Conservation (phyloP, 2,329 filamentous ascomycete species). For the Aspergillus sp. region DNA sequence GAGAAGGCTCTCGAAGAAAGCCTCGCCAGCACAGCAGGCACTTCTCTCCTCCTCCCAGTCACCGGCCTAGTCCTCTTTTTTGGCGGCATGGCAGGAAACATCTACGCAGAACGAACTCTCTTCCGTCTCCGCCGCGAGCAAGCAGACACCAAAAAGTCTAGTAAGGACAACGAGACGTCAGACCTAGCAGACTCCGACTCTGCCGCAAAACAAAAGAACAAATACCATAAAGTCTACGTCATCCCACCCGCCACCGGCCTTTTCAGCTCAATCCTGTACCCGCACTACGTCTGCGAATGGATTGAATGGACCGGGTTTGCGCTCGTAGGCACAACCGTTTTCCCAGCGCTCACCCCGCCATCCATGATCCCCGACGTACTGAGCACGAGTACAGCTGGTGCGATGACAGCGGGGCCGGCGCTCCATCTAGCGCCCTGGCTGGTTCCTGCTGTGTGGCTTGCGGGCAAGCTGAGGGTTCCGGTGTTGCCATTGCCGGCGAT, state of each 20-base stretch:
- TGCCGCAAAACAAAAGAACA: constrained; percentile 36
- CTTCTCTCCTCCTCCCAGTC: constrained; percentile 41
- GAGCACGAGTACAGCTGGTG: background rate
- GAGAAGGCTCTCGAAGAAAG: background rate
- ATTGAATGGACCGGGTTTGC: constrained; percentile 91
- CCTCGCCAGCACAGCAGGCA: background rate
- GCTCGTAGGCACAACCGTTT: constrained; percentile 51
- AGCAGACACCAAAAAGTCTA: constrained; percentile 41
- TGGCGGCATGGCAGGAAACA: constrained; percentile 74
- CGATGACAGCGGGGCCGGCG: background rate
- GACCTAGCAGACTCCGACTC: constrained; percentile 33
- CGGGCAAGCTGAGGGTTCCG: constrained; percentile 30
- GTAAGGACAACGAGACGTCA: background rate
- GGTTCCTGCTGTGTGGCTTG: constrained; percentile 28
- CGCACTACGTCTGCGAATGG: constrained; percentile 97
- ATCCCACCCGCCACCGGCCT: constrained; percentile 77
- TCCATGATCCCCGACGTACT: background rate
- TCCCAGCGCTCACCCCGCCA: constrained; percentile 4
- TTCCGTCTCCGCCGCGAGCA: constrained; percentile 79
- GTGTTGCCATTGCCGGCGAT: constrained; percentile 69
- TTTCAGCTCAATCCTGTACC: constrained; percentile 80
- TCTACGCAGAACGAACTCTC: constrained; percentile 85
- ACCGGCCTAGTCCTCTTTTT: constrained; percentile 74
- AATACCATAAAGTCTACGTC: constrained; percentile 79
- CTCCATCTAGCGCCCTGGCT: constrained; percentile 39